These are phyloP conservation scores for Amborella trichopoda DNA, from an alignment of 164 flowering plant genomes.

Conservation along the genomic window DNA sequence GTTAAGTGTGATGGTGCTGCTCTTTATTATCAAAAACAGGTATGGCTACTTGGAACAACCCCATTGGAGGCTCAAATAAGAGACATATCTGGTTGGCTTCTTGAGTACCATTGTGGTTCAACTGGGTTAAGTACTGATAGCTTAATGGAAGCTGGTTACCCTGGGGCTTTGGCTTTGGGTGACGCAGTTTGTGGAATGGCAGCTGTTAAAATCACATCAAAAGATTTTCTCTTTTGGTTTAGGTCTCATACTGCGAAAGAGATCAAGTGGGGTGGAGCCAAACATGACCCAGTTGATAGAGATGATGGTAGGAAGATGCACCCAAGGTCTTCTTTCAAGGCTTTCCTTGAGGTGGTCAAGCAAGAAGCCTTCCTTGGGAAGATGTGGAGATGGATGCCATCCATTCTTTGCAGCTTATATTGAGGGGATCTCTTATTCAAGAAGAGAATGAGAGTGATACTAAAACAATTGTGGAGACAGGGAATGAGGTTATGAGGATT, in stretches of 20 bases:
- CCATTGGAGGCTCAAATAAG: slow-evolving; percentile 54
- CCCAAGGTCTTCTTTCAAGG: slow-evolving; percentile 82
- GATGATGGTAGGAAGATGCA: slow-evolving; percentile 72
- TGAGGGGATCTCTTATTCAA: slow-evolving; percentile 56
- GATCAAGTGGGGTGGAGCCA: slow-evolving; percentile 82
- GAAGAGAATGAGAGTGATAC: slow-evolving; percentile 26
- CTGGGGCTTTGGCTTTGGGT: slow-evolving; percentile 42
- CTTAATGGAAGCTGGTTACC: slow-evolving; percentile 63
- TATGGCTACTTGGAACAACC: slow-evolving; percentile 61
- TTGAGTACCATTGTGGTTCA: slow-evolving; percentile 31
- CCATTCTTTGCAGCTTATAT: slow-evolving; percentile 77
- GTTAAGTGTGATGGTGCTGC: slow-evolving; percentile 84
- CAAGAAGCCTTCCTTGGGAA: slow-evolving; percentile 72
- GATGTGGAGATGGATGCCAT: slow-evolving; percentile 83
- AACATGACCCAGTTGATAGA: slow-evolving; percentile 54
- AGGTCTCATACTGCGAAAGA: slow-evolving; percentile 67
- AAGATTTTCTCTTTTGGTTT: slow-evolving; percentile 73
- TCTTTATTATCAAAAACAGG: slow-evolving; percentile 29
- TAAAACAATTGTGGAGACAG: slow-evolving; percentile 34
- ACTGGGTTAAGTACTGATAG: slow-evolving; percentile 74
- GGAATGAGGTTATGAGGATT: slow-evolving; percentile 24
- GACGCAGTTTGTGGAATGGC: slow-evolving; percentile 82
- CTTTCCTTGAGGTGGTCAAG: slow-evolving; percentile 77
- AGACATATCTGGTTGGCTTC: slow-evolving; percentile 50
- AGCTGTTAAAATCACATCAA: slow-evolving; percentile 38